Conservation (phyloP, 441 rosid species). For the Gossypium armourianum region DNA sequence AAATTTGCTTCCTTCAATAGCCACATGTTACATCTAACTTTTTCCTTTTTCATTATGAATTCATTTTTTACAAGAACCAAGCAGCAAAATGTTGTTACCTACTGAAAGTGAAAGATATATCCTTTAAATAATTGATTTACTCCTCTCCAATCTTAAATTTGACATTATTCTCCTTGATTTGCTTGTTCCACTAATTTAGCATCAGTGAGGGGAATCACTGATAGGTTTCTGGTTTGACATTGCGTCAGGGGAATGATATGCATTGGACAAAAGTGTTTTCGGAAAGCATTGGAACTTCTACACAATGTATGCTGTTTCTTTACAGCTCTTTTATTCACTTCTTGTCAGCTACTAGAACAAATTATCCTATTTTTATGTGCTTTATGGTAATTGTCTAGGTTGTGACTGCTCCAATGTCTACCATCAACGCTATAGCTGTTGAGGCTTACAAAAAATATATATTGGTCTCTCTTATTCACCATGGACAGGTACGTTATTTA, state of each 20-base stretch:
- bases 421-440: constrained; percentile 62
- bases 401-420: constrained; percentile 80
- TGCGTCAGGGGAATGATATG: constrained; percentile 79
- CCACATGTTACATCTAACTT: background rate
- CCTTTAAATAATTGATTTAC: background rate
- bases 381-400: constrained; percentile 35
- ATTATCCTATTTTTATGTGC: constrained; percentile 12
- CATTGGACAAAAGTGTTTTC: constrained; percentile 67
- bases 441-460: constrained; percentile 88
- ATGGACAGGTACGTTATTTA: constrained; percentile 54
- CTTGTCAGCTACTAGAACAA: constrained; percentile 6
- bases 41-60: background rate
- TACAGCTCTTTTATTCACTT: constrained; percentile 13
- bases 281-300: constrained; percentile 83
- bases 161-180: constrained; percentile 8
- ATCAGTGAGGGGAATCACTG: constrained; percentile 13
- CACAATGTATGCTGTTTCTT: constrained; percentile 45
- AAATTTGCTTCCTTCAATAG: background rate
- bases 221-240: constrained; percentile 19
- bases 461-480: constrained; percentile 69
- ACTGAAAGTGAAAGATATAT: background rate
- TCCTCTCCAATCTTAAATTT: background rate
- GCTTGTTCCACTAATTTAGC: background rate
- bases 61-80: background rate
- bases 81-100: background rate